These are phyloP conservation scores for Durusdinium trenchii DNA, from an alignment of 73 alveolate genomes.

Conservation along the genomic window DNA sequence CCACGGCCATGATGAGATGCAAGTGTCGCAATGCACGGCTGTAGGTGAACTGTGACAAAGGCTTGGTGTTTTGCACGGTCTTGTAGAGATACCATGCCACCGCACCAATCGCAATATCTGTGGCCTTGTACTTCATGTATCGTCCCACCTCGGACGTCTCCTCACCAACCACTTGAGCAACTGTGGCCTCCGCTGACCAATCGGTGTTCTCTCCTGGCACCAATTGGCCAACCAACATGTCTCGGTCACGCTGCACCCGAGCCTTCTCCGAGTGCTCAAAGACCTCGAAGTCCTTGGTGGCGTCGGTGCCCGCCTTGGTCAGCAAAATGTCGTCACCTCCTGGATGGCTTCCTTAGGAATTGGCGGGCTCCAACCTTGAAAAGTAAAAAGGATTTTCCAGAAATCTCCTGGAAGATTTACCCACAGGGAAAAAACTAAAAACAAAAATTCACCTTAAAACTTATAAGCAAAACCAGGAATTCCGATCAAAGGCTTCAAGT, in stretches of 20 bases:
- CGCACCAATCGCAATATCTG: neutral
- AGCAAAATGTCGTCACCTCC: slow-evolving; percentile 67
- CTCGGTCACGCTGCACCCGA: slow-evolving; percentile 65
- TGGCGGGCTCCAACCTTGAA: too few species aligned
- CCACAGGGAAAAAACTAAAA: neutral
- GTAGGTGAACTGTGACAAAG: slow-evolving; percentile 85
- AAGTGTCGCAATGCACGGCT: slow-evolving; percentile 73
- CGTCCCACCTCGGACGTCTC: slow-evolving; percentile 33
- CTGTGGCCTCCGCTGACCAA: slow-evolving; percentile 52
- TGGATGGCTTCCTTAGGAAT: slow-evolving; percentile 15
- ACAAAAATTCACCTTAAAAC: neutral
- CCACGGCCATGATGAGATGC: slow-evolving; percentile 89
- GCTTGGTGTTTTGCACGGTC: slow-evolving; percentile 70
- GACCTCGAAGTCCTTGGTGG: slow-evolving; percentile 67
- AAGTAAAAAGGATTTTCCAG: too few species aligned
- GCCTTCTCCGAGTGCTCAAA: slow-evolving; percentile 78
- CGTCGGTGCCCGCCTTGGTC: slow-evolving; percentile 70
- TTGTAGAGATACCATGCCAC: slow-evolving; percentile 42
- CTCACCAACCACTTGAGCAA: slow-evolving; percentile 63
- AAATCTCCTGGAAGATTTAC: too few species aligned
- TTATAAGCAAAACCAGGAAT: neutral
- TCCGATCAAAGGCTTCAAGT: neutral
- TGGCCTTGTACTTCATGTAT: slow-evolving; percentile 33
- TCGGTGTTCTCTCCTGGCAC: slow-evolving; percentile 69
- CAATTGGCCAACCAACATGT: slow-evolving; percentile 68